These are phyloP conservation scores for Aleurites moluccanus DNA, from an alignment of 441 rosid species.

Conservation along the genomic window DNA sequence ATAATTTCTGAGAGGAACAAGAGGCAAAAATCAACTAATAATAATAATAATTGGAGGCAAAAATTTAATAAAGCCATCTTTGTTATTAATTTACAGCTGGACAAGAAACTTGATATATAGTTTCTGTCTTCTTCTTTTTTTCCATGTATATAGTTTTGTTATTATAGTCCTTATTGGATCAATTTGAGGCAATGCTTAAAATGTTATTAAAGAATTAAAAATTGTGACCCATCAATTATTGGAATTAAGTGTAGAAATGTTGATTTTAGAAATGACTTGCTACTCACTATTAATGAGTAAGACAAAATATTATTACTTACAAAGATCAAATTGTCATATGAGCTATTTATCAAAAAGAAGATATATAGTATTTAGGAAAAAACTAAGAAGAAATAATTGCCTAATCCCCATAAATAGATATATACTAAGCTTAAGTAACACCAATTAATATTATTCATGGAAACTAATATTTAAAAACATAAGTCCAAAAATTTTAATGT, in stretches of 20 bases:
- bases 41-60: no score
- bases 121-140: no score
- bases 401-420: background rate
- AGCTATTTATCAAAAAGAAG: background rate
- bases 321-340: background rate
- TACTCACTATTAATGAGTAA: no score
- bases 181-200: slow-evolving; percentile 3
- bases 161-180: background rate
- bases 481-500: no score
- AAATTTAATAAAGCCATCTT: background rate
- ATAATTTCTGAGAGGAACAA: background rate
- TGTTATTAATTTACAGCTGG: slow-evolving; percentile 18
- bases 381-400: background rate
- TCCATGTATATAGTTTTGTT: no score
- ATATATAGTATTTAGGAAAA: background rate
- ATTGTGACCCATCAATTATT: slow-evolving; percentile 8
- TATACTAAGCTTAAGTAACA: background rate
- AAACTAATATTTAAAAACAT: background rate
- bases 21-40: background rate
- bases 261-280: slow-evolving; percentile 4
- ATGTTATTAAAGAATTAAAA: background rate
- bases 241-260: slow-evolving; percentile 5
- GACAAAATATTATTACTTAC: slow-evolving; percentile 9
- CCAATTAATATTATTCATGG: background rate
- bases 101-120: background rate